Evolutionary conservation across 2,329 filamentous ascomycete species (phyloP), one percentile per base, ranked within the genome.

Genomic region (Dactylellina drechsleri): DNA sequence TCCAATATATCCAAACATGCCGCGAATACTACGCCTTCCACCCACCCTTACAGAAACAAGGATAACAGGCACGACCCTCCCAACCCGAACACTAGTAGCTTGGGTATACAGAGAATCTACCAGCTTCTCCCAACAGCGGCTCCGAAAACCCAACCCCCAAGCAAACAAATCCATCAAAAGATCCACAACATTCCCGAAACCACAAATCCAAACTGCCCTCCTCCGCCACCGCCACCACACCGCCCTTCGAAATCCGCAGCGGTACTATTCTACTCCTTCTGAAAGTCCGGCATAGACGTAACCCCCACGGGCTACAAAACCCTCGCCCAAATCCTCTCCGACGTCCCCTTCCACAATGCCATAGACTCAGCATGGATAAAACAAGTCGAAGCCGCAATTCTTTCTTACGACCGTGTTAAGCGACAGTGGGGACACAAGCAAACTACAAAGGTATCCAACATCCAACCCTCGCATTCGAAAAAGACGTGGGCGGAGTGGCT

Each of bases 351-450:
- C 18, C 18, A 45, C 15, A 18, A 47, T 2, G 23, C 20, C 20
- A 62, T 65, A 49, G 52, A 68, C 43, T 23, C 57, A 18, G 40
- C 56, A 1, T 74, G 62, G 62, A 18, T 74, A 2, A 56, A 56
- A 45, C 18, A 12, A 5, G 15, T 74, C 4, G 70, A 64, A 36
- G 41, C 62, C n/a, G 70, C 70, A 4, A 56, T 74, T 5, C 5
- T 45, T 16, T 41, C 57, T n/a, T 61, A 40, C 16, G 47, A 52
- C 16, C 47, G 47, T 12, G 13, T 10, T 6, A 47, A 8, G 5
- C 13, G 13, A 15, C 45, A 50, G 3, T 23, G 53, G 12, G 18
- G 26, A 18, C 52, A 50, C 43, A 23, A 13, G 36, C 16, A 7
- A 23, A 52, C 15, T 8, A 12, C 20, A 45, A 60, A 50, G 0